A percentile compares a stretch with the other conserved stretches of the same genome.
phyloP scores from a whole-genome alignment of 768 basidiomycete species.

The Suillus discolor region DNA sequence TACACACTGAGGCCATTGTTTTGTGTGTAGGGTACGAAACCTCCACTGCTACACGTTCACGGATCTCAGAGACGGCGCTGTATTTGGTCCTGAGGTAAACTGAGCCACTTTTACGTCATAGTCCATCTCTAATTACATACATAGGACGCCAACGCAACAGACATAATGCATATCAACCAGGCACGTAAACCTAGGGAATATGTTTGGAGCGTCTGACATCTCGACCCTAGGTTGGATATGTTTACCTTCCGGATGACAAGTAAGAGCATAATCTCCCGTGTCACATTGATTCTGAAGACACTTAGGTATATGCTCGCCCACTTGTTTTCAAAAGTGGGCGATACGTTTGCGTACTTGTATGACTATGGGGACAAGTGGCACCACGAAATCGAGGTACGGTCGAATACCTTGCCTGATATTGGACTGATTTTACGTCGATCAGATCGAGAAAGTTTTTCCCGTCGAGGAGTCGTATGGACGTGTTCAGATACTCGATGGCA shows the following conservation, averaged over 20 bases:
- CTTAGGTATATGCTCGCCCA: constrained; percentile 30
- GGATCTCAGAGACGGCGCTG: constrained; percentile 36
- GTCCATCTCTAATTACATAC: neutral
- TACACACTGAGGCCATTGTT: constrained; percentile 4
- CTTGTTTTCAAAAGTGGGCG: constrained; percentile 32
- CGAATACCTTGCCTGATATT: neutral
- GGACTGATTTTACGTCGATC: neutral
- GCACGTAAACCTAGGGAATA: constrained; percentile 11
- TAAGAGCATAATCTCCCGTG: neutral
- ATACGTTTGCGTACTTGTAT: constrained; percentile 34
- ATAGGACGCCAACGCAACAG: constrained; percentile 23
- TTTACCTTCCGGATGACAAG: constrained; percentile 31
- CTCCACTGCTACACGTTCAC: constrained; percentile 36
- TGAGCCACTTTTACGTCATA: neutral
- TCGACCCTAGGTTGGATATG: constrained; percentile 29
- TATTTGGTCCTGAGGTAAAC: constrained; percentile 35
- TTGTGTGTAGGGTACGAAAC: constrained; percentile 24
- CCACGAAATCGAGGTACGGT: constrained; percentile 31
- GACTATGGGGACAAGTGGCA: constrained; percentile 39
- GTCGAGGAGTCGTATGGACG: constrained; percentile 30
- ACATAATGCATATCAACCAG: constrained; percentile 25
- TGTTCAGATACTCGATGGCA: constrained; percentile 30
- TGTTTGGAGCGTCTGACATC: neutral
- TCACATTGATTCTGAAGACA: neutral
- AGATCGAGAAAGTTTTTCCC: constrained; percentile 30